Conservation (phyloP, 208 protist genomes). For the Trypanosoma rangeli region DNA sequence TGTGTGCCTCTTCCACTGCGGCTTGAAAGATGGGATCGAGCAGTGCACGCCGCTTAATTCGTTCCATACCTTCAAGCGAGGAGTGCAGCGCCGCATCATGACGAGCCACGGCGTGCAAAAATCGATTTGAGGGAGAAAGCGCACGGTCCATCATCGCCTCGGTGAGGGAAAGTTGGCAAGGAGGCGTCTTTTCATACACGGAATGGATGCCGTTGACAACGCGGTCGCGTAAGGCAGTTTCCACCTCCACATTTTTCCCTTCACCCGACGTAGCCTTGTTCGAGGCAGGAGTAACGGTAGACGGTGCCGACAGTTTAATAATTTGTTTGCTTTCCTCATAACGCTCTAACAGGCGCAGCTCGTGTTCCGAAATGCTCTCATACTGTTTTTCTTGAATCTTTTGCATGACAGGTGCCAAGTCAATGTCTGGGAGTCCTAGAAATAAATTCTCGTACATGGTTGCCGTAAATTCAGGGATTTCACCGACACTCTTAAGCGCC, state of each 20-base stretch:
- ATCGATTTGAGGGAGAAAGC: slow-evolving; percentile 62
- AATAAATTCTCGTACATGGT: slow-evolving; percentile 20
- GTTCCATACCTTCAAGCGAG: slow-evolving; percentile 60
- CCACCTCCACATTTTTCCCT: background rate
- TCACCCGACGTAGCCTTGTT: background rate
- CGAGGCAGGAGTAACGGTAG: background rate
- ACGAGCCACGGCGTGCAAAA: slow-evolving; percentile 55
- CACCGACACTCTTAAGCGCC: slow-evolving; percentile 35
- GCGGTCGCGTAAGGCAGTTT: background rate
- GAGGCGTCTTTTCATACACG: background rate
- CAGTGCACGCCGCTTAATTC: slow-evolving; percentile 69
- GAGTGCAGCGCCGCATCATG: slow-evolving; percentile 40
- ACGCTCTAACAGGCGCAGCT: slow-evolving; percentile 54
- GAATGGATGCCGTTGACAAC: background rate
- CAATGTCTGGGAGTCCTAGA: slow-evolving; percentile 39
- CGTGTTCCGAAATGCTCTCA: slow-evolving; percentile 51
- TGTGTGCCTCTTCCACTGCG: slow-evolving; percentile 55
- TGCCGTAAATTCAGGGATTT: slow-evolving; percentile 49
- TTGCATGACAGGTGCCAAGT: slow-evolving; percentile 55
- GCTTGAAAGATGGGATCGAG: slow-evolving; percentile 77
- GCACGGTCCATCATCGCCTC: slow-evolving; percentile 51
- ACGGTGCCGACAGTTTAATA: slow-evolving; percentile 1
- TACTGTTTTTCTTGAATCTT: slow-evolving; percentile 53
- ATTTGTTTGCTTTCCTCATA: slow-evolving; percentile 54
- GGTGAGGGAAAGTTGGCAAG: slow-evolving; percentile 25